Conservation (phyloP, 2,329 filamentous ascomycete species). For the Cylindrodendrum hubeiense region DNA sequence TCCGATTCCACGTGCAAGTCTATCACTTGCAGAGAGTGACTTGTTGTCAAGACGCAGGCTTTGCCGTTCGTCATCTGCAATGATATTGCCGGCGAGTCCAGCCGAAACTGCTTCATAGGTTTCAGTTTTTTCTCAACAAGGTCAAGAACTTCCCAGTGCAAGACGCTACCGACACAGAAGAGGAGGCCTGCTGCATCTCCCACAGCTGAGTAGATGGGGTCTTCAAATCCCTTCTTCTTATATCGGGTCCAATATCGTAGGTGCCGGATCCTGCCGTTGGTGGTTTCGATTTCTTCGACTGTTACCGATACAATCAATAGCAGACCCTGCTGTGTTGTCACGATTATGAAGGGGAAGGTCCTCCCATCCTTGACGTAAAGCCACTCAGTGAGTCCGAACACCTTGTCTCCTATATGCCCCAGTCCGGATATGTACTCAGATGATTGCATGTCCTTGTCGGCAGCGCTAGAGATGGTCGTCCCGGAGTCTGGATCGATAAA, state of each 20-base stretch:
- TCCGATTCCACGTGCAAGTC: constrained; percentile 57
- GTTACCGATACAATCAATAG: constrained; percentile 68
- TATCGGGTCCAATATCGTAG: constrained; percentile 68
- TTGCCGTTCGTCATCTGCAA: constrained; percentile 61
- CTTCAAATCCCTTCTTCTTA: constrained; percentile 58
- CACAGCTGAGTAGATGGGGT: constrained; percentile 68
- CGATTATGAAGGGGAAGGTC: constrained; percentile 72
- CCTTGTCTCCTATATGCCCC: constrained; percentile 67
- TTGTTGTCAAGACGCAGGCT: constrained; percentile 64
- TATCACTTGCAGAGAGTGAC: constrained; percentile 69
- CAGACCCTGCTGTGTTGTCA: constrained; percentile 66
- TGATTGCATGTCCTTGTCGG: constrained; percentile 55
- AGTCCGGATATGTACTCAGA: constrained; percentile 67
- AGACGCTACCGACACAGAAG: constrained; percentile 63
- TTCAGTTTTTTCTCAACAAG: constrained; percentile 63
- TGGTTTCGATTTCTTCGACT: constrained; percentile 25
- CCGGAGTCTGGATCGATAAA: constrained; percentile 71
- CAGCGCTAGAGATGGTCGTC: constrained; percentile 60
- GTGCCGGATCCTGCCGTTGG: constrained; percentile 30
- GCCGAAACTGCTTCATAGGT: constrained; percentile 57
- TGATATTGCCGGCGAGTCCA: constrained; percentile 66
- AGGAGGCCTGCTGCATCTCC: constrained; percentile 69
- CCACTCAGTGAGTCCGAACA: constrained; percentile 76
- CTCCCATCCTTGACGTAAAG: constrained; percentile 67
- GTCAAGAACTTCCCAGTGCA: constrained; percentile 71